Base-by-base conservation (phyloP, 495 filamentous ascomycete species). In the Trypethelium eluteriae region DNA sequence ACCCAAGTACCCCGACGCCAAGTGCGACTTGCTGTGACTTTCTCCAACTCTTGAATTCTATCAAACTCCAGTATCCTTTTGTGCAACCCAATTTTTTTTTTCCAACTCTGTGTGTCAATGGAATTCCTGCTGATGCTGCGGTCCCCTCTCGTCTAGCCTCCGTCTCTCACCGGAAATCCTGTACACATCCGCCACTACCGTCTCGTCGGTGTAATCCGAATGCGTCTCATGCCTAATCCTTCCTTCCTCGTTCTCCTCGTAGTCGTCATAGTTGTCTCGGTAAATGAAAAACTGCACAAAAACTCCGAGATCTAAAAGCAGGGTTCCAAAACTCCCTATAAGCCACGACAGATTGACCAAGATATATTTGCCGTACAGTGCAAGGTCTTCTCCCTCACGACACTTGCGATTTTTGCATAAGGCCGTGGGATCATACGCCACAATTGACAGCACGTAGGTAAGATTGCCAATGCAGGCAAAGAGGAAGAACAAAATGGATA, bases 281-380 rank as follows among this genome's bases (percentile, higher is more conserved):
- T 97, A 98, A 72, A 92, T 72, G 77, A 95, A 97, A 72, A 96
- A 98, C 73, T 98, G 94, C 6, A 81, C 83, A 76, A 98, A 98
- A 38, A 98, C 96, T 25, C 80, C 84, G 71, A 89, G 73, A 76
- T 98, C 94, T 69, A 97, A 75, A 50, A 91, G 69, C 67, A 98
- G 75, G 14, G 93, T 96, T 1, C 95, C 94, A 47, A 91, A 79
- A 74, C 92, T 96, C 2, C 94, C 94, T 14, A 92, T 79, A 71
- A 98, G 66, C 94, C 94, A 98, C 5, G 85, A 89, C 38, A 89
- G 72, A 76, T 98, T 98, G 18, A 97, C 89, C 5, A 90, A 78
- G 5, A 98, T 85, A 78, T 98, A 96, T 64, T 81, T 79, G 44
- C 83, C 82, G 76, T 96, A 98, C 25, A 90, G 73, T 6, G 64